Evolutionary conservation across 2,329 filamentous ascomycete species (phyloP), one percentile per base, ranked within the genome.

Genomic region (Fusarium chuoi): DNA sequence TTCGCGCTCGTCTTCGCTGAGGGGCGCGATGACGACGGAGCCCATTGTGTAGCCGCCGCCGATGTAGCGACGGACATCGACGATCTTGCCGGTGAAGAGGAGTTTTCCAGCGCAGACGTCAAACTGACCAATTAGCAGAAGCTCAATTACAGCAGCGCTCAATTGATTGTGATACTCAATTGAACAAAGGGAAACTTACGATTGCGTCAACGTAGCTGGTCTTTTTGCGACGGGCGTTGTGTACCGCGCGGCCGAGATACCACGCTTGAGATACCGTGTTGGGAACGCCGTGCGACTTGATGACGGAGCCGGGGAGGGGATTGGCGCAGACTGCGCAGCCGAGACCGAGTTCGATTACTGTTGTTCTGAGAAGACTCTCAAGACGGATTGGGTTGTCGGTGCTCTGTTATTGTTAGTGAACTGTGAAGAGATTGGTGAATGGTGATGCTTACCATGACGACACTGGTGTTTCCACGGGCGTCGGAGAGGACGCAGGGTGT

Each of bases 171-270:
- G 3, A 1, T 6, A 4, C 0, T 38, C 24, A 38, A 36, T 38
- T 22, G 7, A 5, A 3, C 2, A 4, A 1, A 17, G 12, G 0
- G 1, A 1, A 22, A 65, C 75, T 73, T 41, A 78, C 76, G 41
- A 78, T 78, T 1, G 76, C 76, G n/a, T 78, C 76, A 1, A 78
- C 49, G 18, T 78, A 78, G 45, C 57, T 78, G 11, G 62, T 69
- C 76, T 78, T 78, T 20, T 68, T 74, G 6, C 76, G 72, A 12
- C 76, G 72, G 30, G 76, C 76, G 8, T 68, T 44, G 22, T 77
- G 74, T 2, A 78, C 75, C 1, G 88, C 88, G 1, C 89, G 85
- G 0, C 90, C 89, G 33, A 91, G 89, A 44, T 85, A 82, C 87
- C 86, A 89, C 1, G 85, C 84, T 62, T 86, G 84, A 0, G 85